These are phyloP conservation scores for Apiospora aurea DNA, from an alignment of 2,329 filamentous ascomycete species.

Conservation along the genomic window DNA sequence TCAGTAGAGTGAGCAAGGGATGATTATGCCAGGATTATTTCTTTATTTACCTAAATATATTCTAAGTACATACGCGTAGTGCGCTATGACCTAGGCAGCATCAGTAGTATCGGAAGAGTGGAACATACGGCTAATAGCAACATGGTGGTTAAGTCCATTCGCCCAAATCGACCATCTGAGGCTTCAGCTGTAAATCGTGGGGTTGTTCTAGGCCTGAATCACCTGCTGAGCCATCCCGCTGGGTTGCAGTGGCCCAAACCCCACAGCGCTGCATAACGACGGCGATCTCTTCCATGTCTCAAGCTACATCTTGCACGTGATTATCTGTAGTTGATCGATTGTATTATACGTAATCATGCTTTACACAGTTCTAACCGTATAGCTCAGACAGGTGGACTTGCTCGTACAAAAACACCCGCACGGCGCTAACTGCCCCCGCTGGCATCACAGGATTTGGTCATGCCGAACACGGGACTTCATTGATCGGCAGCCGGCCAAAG, in stretches of 20 bases:
- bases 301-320: not conserved
- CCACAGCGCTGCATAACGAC: not conserved
- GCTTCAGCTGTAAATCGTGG: not conserved
- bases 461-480: not conserved
- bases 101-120: too few species aligned
- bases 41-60: too few species aligned
- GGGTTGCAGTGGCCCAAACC: not conserved
- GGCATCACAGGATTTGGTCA: not conserved
- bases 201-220: not conserved
- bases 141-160: too few species aligned
- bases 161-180: too few species aligned
- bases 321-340: too few species aligned
- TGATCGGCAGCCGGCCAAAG: conserved; percentile 61
- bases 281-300: not conserved
- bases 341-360: not conserved
- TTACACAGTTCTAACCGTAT: not conserved
- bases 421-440: not conserved
- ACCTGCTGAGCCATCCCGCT: not conserved
- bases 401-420: not conserved
- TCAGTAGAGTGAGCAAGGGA: not conserved
- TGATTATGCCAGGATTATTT: too few species aligned
- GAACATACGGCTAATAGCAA: too few species aligned
- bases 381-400: not conserved
- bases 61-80: too few species aligned
- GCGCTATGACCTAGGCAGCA: too few species aligned